A percentile compares a stretch with the other conserved stretches of the same genome.
These are phyloP conservation scores for Leccinum brunneo-olivaceum DNA, from an alignment of 1,284 basidiomycete species.

Conservation along the genomic window DNA sequence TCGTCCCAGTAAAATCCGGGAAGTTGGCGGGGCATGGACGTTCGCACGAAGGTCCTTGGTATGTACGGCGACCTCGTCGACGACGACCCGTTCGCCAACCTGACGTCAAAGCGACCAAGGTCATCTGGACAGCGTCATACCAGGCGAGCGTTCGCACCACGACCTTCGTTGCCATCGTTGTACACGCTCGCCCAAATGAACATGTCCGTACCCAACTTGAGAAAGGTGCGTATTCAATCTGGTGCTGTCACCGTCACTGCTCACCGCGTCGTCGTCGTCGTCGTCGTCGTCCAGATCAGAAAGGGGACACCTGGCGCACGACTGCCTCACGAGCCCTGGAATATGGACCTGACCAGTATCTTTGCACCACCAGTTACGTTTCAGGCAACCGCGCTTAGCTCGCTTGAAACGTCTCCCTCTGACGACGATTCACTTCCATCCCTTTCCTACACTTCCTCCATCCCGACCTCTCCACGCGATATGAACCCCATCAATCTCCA, in stretches of 20 bases:
- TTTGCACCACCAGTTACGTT: too few relatives aligned
- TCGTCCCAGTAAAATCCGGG: constrained; percentile 51
- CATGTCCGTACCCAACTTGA: constrained; percentile 38
- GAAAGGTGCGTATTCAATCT: constrained; percentile 42
- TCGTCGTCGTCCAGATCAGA: constrained; percentile 38
- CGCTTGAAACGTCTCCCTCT: too few relatives aligned
- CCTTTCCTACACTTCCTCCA: too few relatives aligned
- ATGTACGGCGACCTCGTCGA: constrained; percentile 38
- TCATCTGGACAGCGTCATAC: constrained; percentile 38
- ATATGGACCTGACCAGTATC: constrained; percentile 31
- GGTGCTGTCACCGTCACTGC: too few relatives aligned
- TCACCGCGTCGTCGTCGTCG: too few relatives aligned
- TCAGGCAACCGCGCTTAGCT: too few relatives aligned
- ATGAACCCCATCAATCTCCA: constrained; percentile 3
- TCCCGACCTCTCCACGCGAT: too few relatives aligned
- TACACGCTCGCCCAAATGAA: constrained; percentile 52
- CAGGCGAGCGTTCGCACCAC: constrained; percentile 49
- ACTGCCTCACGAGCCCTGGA: constrained; percentile 58
- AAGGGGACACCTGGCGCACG: constrained; percentile 56
- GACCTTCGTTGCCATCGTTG: constrained; percentile 64
- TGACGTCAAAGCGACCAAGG: constrained; percentile 29
- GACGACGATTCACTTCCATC: too few relatives aligned
- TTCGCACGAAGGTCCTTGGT: too few relatives aligned
- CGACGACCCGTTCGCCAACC: constrained; percentile 65
- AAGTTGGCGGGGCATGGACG: constrained; percentile 38